These are phyloP conservation scores for Typha latifolia DNA, from an alignment of 176 grass and related monocot genomes.

Conservation along the genomic window DNA sequence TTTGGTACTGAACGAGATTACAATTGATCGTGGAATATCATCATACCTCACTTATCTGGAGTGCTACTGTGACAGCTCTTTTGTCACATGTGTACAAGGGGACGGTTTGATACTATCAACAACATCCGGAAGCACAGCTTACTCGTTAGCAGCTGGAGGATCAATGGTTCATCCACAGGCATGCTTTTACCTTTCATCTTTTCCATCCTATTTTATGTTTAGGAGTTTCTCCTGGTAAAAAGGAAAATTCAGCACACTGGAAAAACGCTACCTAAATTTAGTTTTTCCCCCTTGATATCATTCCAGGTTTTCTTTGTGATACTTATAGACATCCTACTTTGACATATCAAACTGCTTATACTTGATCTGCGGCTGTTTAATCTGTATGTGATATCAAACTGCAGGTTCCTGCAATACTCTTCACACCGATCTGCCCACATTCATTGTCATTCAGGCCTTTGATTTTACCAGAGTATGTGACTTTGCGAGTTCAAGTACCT, in stretches of 20 bases:
- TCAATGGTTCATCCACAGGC: conserved; percentile 99
- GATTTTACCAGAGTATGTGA: conserved; percentile 83
- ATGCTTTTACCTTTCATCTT: conserved; percentile 11
- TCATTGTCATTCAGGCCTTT: conserved; percentile 87
- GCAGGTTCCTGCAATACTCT: conserved; percentile 88
- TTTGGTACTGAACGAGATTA: conserved; percentile 80
- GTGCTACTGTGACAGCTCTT: conserved; percentile 87
- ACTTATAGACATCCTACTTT: too few relatives aligned
- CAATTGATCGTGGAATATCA: conserved; percentile 88
- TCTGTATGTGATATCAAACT: conserved; percentile 7
- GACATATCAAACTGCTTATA: not conserved
- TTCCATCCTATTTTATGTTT: not conserved
- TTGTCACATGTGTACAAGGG: conserved; percentile 92
- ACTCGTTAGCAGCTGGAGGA: conserved; percentile 88
- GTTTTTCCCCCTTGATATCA: too few relatives aligned
- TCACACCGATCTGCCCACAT: conserved; percentile 94
- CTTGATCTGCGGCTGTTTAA: conserved; percentile 1
- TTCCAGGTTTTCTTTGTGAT: too few relatives aligned
- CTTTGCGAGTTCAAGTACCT: conserved; percentile 66
- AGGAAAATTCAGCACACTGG: too few relatives aligned
- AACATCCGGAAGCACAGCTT: conserved; percentile 91
- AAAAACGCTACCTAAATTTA: too few relatives aligned
- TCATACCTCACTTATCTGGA: conserved; percentile 93
- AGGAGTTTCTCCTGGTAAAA: not conserved
- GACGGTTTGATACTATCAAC: conserved; percentile 89